A percentile compares a stretch with the other conserved stretches of the same genome.
These are phyloP conservation scores for Aspergillus awamori DNA, from an alignment of 2,329 filamentous ascomycete species.

Conservation along the genomic window DNA sequence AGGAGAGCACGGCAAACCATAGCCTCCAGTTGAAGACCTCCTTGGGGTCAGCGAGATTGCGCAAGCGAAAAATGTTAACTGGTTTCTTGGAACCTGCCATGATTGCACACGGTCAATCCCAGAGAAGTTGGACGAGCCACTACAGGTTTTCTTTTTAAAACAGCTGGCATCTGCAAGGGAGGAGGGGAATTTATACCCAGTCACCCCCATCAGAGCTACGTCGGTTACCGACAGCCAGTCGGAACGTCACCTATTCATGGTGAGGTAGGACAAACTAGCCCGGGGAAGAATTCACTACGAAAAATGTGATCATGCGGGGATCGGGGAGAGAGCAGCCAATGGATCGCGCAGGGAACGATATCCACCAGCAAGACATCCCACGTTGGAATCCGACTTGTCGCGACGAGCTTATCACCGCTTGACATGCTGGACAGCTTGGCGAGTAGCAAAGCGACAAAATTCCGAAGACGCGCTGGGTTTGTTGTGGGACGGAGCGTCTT, in stretches of 20 bases:
- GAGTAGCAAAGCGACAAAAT: not conserved
- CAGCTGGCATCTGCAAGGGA: not conserved
- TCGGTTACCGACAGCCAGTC: not conserved
- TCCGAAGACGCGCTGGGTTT: not conserved
- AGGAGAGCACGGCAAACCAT: slow-evolving; percentile 75
- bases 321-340: not conserved
- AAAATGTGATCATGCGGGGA: not conserved
- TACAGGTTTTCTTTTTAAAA: too few species aligned
- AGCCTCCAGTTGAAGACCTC: slow-evolving; percentile 76
- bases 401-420: slow-evolving; percentile 1
- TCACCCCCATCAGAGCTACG: too few species aligned
- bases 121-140: not conserved
- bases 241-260: too few species aligned
- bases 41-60: slow-evolving; percentile 66
- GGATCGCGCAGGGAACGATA: not conserved
- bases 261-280: not conserved
- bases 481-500: not conserved
- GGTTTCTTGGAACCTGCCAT: slow-evolving; percentile 35
- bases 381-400: not conserved
- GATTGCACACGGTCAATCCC: not conserved
- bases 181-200: not conserved
- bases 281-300: not conserved
- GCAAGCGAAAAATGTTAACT: slow-evolving; percentile 61
- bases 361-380: not conserved
- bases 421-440: not conserved